Conservation (phyloP, 768 basidiomycete species). For the Podaxis mareebaensis region DNA sequence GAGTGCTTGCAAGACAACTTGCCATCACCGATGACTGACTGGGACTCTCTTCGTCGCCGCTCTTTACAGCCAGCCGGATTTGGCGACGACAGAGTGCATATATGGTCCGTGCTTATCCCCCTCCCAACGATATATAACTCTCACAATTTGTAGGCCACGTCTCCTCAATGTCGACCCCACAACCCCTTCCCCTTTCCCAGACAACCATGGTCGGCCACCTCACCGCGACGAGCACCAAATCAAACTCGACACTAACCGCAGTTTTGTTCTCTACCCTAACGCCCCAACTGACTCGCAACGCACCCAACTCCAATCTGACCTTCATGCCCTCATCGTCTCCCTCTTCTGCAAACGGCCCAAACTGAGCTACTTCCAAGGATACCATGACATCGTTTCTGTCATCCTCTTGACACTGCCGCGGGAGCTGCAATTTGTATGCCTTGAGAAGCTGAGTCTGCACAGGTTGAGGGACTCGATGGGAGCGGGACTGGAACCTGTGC, state of each 20-base stretch:
- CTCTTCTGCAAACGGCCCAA: constrained; percentile 72
- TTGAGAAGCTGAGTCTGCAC: constrained; percentile 76
- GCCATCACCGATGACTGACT: constrained; percentile 32
- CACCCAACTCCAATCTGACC: constrained; percentile 59
- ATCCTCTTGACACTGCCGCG: constrained; percentile 72
- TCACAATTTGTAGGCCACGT: constrained; percentile 23
- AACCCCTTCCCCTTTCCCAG: neutral
- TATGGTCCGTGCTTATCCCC: constrained; percentile 49
- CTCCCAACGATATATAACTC: neutral
- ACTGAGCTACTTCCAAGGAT: constrained; percentile 91
- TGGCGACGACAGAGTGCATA: constrained; percentile 47
- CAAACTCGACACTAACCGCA: constrained; percentile 84
- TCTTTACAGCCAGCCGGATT: constrained; percentile 68
- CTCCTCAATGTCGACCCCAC: constrained; percentile 25
- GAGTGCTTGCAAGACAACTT: too few species aligned
- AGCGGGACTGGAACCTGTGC: constrained; percentile 75
- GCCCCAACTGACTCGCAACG: constrained; percentile 26
- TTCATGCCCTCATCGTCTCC: constrained; percentile 73
- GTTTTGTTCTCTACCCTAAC: constrained; percentile 87
- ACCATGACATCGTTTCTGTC: constrained; percentile 90
- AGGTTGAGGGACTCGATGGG: constrained; percentile 91
- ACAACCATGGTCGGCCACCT: constrained; percentile 13
- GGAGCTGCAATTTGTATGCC: constrained; percentile 54
- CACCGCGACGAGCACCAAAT: constrained; percentile 89
- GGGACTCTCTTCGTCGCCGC: constrained; percentile 43